Base-by-base conservation (phyloP, 345 rosid genomes). In the Microthlaspi erraticum region DNA sequence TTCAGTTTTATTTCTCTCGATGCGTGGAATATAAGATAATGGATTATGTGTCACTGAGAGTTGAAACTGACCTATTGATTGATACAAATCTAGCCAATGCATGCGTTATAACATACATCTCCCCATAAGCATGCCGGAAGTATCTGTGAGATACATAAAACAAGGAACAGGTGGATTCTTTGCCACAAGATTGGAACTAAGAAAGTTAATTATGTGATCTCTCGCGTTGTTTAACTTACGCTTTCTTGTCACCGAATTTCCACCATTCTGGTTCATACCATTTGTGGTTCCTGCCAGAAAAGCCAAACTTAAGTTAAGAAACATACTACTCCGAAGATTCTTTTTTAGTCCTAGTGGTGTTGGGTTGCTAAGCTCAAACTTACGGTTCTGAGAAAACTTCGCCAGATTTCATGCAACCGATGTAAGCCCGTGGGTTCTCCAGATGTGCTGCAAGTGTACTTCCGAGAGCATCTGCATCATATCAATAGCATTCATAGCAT, bases 191-290 rank as follows among this genome's bases (percentile, higher is more conserved):
- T 52, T 52, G 57, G 36, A 52, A 6, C 10, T 53, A 53, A 1
- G 58, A 31, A 6, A 1, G 42, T 55, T 34, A 34, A 55, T 33
- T 57, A 8, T 46, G 23, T 46, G 26, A 46, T 46, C 51, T 41
- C 44, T 46, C 2, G 51, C 44, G 10, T 13, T 37, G 69, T 52
- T 29, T 42, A 46, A 79, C 93, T 82, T 83, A 87, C 96, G 82
- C 77, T 83, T 86, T 90, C 76, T 80, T 81, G 81, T 84, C 88
- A 10, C 96, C 91, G 23, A 94, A 94, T 77, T 91, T 94, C 99
- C 99, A 94, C 98, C 99, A 89, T 33, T 91, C 93, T 66, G 91
- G 93, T 67, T 90, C 96, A 73, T 83, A 84, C 96, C 96, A 90
- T 82, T 79, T 86, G 65, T 77, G 83, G 68, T 74, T 83, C 79